These are phyloP conservation scores for Mesembryanthemum crystallinum DNA, from an alignment of 148 eudicot species.

Conservation along the genomic window DNA sequence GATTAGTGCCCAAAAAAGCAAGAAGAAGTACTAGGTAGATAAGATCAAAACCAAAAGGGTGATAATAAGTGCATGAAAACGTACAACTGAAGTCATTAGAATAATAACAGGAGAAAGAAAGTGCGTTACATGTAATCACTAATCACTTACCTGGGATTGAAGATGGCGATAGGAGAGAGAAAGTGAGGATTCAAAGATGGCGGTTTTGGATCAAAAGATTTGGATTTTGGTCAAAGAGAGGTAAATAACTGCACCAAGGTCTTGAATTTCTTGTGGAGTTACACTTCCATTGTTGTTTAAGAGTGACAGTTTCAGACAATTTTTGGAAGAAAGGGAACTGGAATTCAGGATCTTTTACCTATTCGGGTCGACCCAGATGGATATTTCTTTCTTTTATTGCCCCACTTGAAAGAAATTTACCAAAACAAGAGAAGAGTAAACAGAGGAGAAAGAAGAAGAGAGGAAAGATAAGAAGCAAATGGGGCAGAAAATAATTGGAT, in stretches of 20 bases:
- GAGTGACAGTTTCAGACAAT: constrained; percentile 5
- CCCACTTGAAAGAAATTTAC: too few relatives aligned
- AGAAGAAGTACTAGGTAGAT: constrained; percentile 23
- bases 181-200: constrained; percentile 7
- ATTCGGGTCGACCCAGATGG: not conserved
- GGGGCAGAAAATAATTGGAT: too few relatives aligned
- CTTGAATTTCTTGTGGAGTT: not conserved
- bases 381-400: not conserved
- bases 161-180: constrained; percentile 1
- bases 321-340: not conserved
- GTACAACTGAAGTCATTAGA: constrained; percentile 25
- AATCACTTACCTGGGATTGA: constrained; percentile 12
- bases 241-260: not conserved
- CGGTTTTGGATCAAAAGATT: not conserved
- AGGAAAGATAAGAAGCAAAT: too few relatives aligned
- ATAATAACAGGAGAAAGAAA: not conserved
- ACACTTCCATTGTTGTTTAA: not conserved
- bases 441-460: too few relatives aligned
- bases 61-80: constrained; percentile 20
- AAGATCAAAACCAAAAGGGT: constrained; percentile 23
- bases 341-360: not conserved
- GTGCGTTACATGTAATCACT: constrained; percentile 25
- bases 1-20: constrained; percentile 20
- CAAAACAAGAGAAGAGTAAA: too few relatives aligned
- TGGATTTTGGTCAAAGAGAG: not conserved